A percentile compares a stretch with the other conserved stretches of the same genome.
Conservation (phyloP, 2,329 filamentous ascomycete species). For the Teratosphaeriaceae sp. region DNA sequence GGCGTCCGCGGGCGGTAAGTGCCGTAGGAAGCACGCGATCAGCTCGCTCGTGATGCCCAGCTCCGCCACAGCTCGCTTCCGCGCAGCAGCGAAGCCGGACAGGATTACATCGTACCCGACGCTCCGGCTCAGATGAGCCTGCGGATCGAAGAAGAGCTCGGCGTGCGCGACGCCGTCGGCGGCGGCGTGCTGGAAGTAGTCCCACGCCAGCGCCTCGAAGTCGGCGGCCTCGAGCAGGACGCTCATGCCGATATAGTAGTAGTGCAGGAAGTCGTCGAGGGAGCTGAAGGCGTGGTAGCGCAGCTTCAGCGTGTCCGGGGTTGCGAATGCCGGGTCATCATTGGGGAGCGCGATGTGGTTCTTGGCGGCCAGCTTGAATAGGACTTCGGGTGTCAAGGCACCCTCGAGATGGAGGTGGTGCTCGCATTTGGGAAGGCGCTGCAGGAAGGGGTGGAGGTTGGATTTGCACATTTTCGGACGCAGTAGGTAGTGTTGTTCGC, state of each 20-base stretch:
- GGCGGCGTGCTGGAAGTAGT: conserved; percentile 61
- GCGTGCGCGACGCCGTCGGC: conserved; percentile 62
- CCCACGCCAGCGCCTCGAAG: conserved; percentile 65
- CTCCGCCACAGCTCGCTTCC: conserved; percentile 53
- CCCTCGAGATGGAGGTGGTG: conserved; percentile 78
- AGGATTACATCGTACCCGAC: conserved; percentile 59
- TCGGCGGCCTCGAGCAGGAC: conserved; percentile 60
- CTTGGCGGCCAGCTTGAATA: conserved; percentile 61
- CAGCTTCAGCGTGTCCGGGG: conserved; percentile 50
- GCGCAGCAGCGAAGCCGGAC: conserved; percentile 55
- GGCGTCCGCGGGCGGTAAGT: conserved; percentile 57
- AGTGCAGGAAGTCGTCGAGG: conserved; percentile 70
- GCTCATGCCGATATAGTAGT: conserved; percentile 71
- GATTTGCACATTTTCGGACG: conserved; percentile 45
- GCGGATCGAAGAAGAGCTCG: conserved; percentile 73
- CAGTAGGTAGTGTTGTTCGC: neutral
- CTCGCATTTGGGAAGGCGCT: conserved; percentile 65
- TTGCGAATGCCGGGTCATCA: conserved; percentile 57
- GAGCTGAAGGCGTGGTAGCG: conserved; percentile 63
- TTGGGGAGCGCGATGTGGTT: conserved; percentile 56
- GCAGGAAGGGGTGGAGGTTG: conserved; percentile 53
- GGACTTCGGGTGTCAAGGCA: conserved; percentile 60
- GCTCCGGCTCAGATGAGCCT: conserved; percentile 38
- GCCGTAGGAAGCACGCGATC: conserved; percentile 66
- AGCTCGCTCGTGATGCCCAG: conserved; percentile 60